Evolutionary conservation across 257 asterid species (phyloP).

Genomic region (Solanum chiquidenum): DNA sequence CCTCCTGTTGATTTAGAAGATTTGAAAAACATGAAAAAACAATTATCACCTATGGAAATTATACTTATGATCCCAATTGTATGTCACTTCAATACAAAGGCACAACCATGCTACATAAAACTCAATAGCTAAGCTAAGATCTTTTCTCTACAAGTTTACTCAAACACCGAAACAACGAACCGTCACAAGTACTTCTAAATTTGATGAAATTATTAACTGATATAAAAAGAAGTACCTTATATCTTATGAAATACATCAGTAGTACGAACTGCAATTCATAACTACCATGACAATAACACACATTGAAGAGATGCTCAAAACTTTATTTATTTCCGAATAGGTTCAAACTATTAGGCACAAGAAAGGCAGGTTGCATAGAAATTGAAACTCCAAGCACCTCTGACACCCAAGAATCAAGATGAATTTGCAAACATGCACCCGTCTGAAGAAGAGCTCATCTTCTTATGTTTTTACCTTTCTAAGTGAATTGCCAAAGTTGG

Average conservation of each 20-base stretch:
- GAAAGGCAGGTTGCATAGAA: neutral
- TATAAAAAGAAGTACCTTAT: neutral
- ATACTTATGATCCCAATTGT: neutral
- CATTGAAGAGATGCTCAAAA: neutral
- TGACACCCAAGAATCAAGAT: neutral
- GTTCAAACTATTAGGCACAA: neutral
- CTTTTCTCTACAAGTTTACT: neutral
- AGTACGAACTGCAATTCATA: neutral
- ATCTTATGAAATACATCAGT: neutral
- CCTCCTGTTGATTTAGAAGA: neutral
- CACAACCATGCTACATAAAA: neutral
- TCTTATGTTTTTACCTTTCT: conserved; percentile 49
- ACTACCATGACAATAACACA: neutral
- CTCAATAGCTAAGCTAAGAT: neutral
- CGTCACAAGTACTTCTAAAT: neutral
- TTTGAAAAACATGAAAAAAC: neutral
- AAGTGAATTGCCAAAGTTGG: conserved; percentile 95
- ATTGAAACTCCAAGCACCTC: neutral
- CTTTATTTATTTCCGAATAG: neutral
- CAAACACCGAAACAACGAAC: neutral
- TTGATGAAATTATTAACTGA: neutral
- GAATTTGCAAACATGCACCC: neutral
- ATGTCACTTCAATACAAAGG: neutral
- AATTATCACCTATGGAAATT: neutral
- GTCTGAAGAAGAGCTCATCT: neutral